Evolutionary conservation across 1,284 basidiomycete genomes (phyloP), one percentile per base, ranked within the genome.

Genomic region (Puccinia polysora): DNA sequence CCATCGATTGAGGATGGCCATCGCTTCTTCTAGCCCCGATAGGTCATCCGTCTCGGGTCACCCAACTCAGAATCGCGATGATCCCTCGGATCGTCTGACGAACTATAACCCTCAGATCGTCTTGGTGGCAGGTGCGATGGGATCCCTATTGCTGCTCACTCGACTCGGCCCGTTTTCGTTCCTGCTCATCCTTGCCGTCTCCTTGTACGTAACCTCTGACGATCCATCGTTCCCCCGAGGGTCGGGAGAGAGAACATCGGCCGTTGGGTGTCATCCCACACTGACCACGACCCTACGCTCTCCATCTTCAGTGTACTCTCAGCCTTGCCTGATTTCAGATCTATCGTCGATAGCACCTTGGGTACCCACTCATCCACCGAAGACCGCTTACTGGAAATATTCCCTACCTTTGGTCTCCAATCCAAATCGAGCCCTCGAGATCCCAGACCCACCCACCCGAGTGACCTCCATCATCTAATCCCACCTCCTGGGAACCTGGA

Each of bases 311-410:
- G 68, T 20, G 36, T 47, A 14, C 49, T 70, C 18, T 70, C 68
- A 52, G 45, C 68, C 8, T 53, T 62, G 23, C 68, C 68, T 52
- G 68, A 70, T n/a, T 70, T 70, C 38, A 47, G 68, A 23, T 58
- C 30, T 40, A 62, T 70, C 23, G 68, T 70, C 7, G 68, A 70
- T 38, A 32, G 45, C n/a, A 62, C 38, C 7, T 30, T 70, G 23
- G 68, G 68, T 8, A 45, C 34, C 28, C 10, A 40, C 32, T 36
- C 49, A 47, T 49, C 28, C 25, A 15, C 68, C 34, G 40, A 70
- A 62, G 52, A 50, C 43, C 68, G 58, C 38, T 30, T 69, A 36
- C 55, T 5, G 2, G 28, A 47, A 7, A 36, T 28, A 14, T 69
- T 69, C 20, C 15, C 58, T 18, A 23, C 15, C 23, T 23, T 60